A percentile compares a stretch with the other conserved stretches of the same genome.
Conservation (phyloP, 768 basidiomycete species). For the Hemileccinum rubropunctum region DNA sequence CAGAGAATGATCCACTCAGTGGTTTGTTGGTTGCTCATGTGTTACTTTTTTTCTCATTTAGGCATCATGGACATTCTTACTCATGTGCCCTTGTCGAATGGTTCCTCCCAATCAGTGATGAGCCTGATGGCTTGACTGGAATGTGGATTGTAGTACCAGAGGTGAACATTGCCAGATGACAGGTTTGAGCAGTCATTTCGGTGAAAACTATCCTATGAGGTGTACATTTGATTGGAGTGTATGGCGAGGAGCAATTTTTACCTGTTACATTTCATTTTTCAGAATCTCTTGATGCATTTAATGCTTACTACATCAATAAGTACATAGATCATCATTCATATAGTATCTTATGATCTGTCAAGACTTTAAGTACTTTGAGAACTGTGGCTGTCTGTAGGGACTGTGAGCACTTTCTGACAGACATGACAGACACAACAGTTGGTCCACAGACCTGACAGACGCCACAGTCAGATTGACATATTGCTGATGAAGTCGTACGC, state of each 20-base stretch:
- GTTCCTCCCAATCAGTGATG: constrained; percentile 18
- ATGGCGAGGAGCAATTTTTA: constrained; percentile 15
- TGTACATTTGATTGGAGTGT: constrained; percentile 33
- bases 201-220: constrained; percentile 30
- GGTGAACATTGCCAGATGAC: background rate
- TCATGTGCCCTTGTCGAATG: constrained; percentile 33
- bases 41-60: constrained; percentile 29
- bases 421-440: too few species aligned
- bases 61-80: constrained; percentile 9
- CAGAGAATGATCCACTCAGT: constrained; percentile 10
- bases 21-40: constrained; percentile 18
- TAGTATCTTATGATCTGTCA: background rate
- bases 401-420: too few species aligned
- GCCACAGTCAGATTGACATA: too few species aligned
- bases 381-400: too few species aligned
- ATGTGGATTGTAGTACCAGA: background rate
- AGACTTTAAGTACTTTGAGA: too few species aligned
- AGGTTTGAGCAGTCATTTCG: constrained; percentile 20
- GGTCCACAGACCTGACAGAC: too few species aligned
- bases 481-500: too few species aligned
- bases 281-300: constrained; percentile 24
- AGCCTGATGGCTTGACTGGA: constrained; percentile 15
- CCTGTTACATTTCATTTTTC: constrained; percentile 18
- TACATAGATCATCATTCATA: constrained; percentile 31
- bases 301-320: constrained; percentile 15